Conservation (phyloP, 176 grass and related monocot species). For the Aegilops bicornis region DNA sequence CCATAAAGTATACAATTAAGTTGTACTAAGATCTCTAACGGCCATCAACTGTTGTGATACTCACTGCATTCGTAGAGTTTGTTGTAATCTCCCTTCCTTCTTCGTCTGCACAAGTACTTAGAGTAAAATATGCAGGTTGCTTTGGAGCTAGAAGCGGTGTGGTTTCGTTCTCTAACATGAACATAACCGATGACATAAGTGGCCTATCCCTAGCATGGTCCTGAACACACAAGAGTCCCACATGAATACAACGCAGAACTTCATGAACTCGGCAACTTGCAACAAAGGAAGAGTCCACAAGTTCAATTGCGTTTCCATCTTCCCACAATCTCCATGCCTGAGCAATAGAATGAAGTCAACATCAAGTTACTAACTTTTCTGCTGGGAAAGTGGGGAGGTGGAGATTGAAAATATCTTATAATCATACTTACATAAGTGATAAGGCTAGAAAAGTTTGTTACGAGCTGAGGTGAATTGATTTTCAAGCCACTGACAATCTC, state of each 20-base stretch:
- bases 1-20: background rate
- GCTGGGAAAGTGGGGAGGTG: background rate
- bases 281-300: background rate
- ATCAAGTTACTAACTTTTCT: background rate
- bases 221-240: conserved; percentile 16
- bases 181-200: background rate
- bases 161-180: background rate
- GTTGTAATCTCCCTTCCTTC: background rate
- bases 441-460: background rate
- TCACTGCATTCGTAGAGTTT: background rate
- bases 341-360: background rate
- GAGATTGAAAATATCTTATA: background rate
- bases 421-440: background rate
- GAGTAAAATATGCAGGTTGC: background rate
- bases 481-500: background rate
- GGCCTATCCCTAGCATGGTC: background rate
- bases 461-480: background rate
- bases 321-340: background rate
- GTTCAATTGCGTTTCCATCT: background rate
- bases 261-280: background rate
- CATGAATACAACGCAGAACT: background rate
- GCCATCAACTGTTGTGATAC: background rate
- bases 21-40: background rate
- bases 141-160: background rate
- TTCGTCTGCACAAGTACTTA: background rate